Conservation (phyloP, 2,329 filamentous ascomycete genomes). For the Sphaerostilbella broomeana region DNA sequence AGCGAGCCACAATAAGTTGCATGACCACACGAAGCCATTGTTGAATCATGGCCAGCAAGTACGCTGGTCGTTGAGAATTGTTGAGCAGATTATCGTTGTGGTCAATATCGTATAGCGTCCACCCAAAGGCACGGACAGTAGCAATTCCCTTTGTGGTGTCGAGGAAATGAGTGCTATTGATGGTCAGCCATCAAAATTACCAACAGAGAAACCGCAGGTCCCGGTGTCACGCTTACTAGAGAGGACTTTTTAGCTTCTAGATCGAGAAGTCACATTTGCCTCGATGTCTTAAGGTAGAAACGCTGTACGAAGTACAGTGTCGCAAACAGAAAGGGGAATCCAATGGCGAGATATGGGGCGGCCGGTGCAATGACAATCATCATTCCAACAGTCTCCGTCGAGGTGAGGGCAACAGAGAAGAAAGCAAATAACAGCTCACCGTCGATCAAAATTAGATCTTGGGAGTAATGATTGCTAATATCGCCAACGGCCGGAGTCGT, state of each 20-base stretch:
- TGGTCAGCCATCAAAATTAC: too few species aligned
- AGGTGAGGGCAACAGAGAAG: conserved; percentile 17
- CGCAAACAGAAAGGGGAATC: conserved; percentile 41
- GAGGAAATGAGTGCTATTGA: conserved; percentile 7
- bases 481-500: conserved; percentile 30
- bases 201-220: too few species aligned
- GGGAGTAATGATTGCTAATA: conserved; percentile 33
- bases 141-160: conserved; percentile 12
- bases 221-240: conserved; percentile 4
- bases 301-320: conserved; percentile 45
- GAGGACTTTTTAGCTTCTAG: conserved; percentile 51
- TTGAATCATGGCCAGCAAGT: conserved; percentile 12
- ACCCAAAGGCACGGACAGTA: conserved; percentile 13
- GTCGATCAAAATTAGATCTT: conserved; percentile 33
- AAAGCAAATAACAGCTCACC: conserved; percentile 25
- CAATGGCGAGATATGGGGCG: conserved; percentile 38
- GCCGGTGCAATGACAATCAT: conserved; percentile 33
- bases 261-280: conserved; percentile 53
- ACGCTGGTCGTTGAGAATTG: conserved; percentile 12
- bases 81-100: conserved; percentile 10
- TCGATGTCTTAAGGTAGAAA: conserved; percentile 52
- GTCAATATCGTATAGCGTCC: conserved; percentile 3
- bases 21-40: conserved; percentile 14
- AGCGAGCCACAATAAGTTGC: conserved; percentile 6
- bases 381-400: conserved; percentile 29